A percentile compares a stretch with the other conserved stretches of the same genome.
phyloP scores from a whole-genome alignment of 441 rosid genomes.

The Theobroma grandiflorum region DNA sequence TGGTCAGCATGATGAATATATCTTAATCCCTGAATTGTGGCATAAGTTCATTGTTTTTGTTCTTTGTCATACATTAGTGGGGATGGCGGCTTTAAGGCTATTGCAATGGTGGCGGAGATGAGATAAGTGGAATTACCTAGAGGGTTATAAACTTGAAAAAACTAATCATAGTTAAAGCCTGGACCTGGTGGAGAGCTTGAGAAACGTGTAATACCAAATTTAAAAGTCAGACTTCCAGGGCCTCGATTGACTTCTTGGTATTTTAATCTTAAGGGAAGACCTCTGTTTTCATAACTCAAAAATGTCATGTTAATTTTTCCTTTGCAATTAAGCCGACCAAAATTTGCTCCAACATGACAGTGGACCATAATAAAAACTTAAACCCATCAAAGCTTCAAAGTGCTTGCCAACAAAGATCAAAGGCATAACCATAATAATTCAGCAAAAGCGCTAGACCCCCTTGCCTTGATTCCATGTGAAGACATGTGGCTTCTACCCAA shows the following conservation, averaged over 20 bases:
- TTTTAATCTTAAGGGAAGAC: background rate
- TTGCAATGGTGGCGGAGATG: background rate
- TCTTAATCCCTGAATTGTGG: background rate
- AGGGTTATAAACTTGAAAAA: background rate
- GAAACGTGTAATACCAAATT: background rate
- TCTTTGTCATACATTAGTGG: background rate
- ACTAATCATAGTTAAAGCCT: background rate
- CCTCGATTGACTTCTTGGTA: background rate
- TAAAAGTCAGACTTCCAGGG: background rate
- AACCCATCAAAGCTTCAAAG: conserved; percentile 3
- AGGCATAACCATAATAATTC: background rate
- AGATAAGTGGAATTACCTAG: background rate
- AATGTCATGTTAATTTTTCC: background rate
- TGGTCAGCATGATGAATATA: background rate
- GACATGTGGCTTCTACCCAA: conserved; percentile 33
- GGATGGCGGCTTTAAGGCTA: background rate
- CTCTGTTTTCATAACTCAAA: background rate
- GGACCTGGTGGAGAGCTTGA: background rate
- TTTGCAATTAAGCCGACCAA: background rate
- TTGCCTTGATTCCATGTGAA: conserved; percentile 24
- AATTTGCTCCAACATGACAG: background rate
- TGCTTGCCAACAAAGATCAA: conserved; percentile 17
- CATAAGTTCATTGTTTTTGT: background rate
- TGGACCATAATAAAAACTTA: background rate
- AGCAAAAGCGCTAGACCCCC: conserved; percentile 14